Conservation (phyloP, 257 asterid genomes). For the Nicotiana undulata region DNA sequence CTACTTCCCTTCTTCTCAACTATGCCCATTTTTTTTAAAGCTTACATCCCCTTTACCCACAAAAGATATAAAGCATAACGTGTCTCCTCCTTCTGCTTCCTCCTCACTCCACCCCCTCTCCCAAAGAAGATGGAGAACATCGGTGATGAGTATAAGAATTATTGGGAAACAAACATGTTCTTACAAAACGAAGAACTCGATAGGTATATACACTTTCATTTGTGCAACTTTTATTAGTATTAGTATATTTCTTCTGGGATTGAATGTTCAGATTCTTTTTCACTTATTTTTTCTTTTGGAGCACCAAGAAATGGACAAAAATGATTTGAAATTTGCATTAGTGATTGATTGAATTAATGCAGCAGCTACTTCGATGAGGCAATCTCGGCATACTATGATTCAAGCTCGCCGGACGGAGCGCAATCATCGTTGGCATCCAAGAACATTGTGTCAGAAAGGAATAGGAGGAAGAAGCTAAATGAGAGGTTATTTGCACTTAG, state of each 20-base stretch:
- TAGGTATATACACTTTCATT: constrained; percentile 18
- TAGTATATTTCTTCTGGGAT: too few species aligned
- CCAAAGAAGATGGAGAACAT: constrained; percentile 29
- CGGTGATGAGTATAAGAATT: constrained; percentile 37
- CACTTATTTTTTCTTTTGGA: not conserved
- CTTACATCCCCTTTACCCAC: not conserved
- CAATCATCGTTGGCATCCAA: constrained; percentile 47
- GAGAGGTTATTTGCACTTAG: constrained; percentile 67
- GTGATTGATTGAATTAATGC: not conserved
- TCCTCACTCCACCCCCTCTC: not conserved
- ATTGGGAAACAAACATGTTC: constrained; percentile 57
- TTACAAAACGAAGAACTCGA: constrained; percentile 47
- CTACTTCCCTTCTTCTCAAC: not conserved
- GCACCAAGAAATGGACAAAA: not conserved
- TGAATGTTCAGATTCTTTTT: not conserved
- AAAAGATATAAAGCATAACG: not conserved
- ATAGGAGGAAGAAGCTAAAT: constrained; percentile 67
- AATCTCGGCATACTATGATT: constrained; percentile 47
- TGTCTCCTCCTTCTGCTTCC: not conserved
- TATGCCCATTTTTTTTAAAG: not conserved
- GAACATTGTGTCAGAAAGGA: constrained; percentile 72
- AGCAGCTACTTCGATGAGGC: constrained; percentile 50
- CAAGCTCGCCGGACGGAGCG: constrained; percentile 68
- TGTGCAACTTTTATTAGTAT: not conserved
- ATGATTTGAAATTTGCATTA: not conserved